A percentile compares a stretch with the other conserved stretches of the same genome.
Evolutionary conservation across 805 yeast genomes (phyloP).

Genomic region (Wickerhamiella nectarea): DNA sequence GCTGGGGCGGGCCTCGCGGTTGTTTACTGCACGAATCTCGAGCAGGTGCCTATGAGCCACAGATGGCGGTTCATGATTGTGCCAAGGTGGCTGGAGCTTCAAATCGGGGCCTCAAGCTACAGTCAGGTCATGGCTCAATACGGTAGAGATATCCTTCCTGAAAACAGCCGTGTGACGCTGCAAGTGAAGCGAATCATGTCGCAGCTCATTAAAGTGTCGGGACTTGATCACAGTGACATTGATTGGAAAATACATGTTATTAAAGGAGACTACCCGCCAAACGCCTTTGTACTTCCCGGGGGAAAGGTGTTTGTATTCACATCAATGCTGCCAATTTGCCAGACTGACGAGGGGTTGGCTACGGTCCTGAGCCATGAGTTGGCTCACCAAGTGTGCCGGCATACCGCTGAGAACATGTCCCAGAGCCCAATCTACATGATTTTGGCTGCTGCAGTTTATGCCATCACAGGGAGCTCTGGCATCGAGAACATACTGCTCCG

Average conservation of each 20-base stretch:
- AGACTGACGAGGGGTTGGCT: slow-evolving; percentile 83
- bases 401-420: slow-evolving; percentile 71
- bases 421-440: slow-evolving; percentile 56
- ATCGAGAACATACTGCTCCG: slow-evolving; percentile 41
- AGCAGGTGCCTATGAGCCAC: slow-evolving; percentile 70
- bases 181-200: slow-evolving; percentile 51
- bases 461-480: slow-evolving; percentile 45
- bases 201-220: slow-evolving; percentile 36
- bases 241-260: slow-evolving; percentile 78
- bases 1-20: slow-evolving; percentile 26
- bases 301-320: slow-evolving; percentile 88
- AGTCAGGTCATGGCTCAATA: slow-evolving; percentile 44
- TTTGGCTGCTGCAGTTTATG: slow-evolving; percentile 39
- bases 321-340: slow-evolving; percentile 63
- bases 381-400: slow-evolving; percentile 89
- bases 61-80: slow-evolving; percentile 60
- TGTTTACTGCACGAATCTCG: slow-evolving; percentile 40
- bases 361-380: slow-evolving; percentile 88
- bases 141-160: slow-evolving; percentile 42
- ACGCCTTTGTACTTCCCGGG: slow-evolving; percentile 91
- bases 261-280: slow-evolving; percentile 65
- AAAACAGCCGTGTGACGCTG: slow-evolving; percentile 42
- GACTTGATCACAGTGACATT: slow-evolving; percentile 13
- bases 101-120: slow-evolving; percentile 53
- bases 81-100: slow-evolving; percentile 48